Conservation (phyloP, 177 flowering plant species). For the Vitis hybrid region DNA sequence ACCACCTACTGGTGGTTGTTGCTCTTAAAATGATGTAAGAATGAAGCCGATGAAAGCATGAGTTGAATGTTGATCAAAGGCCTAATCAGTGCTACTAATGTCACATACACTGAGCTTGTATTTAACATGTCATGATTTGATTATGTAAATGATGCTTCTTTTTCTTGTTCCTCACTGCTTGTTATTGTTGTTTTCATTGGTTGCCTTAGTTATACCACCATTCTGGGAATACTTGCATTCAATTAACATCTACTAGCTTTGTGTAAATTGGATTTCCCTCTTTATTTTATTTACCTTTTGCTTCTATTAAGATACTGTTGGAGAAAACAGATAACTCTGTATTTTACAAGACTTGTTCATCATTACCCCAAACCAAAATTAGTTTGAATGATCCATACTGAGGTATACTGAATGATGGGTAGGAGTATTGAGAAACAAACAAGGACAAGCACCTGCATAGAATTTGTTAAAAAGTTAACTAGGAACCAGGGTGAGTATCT, state of each 20-base stretch:
- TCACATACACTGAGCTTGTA: neutral
- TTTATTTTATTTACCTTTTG: neutral
- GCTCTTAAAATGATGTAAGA: slow-evolving; percentile 27
- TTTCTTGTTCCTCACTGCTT: neutral
- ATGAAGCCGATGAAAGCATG: neutral
- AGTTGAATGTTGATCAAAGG: neutral
- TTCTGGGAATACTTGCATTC: slow-evolving; percentile 7
- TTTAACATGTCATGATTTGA: slow-evolving; percentile 9
- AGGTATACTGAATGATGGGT: neutral
- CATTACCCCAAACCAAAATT: neutral
- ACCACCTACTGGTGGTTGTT: slow-evolving; percentile 41
- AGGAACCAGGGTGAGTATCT: slow-evolving; percentile 12
- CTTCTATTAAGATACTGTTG: neutral
- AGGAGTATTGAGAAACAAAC: slow-evolving; percentile 1
- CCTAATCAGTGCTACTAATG: slow-evolving; percentile 1
- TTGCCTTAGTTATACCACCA: slow-evolving; percentile 11
- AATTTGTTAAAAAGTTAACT: slow-evolving; percentile 13
- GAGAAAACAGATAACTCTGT: neutral
- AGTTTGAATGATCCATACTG: neutral
- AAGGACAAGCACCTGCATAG: slow-evolving; percentile 8
- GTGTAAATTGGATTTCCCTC: slow-evolving; percentile 23
- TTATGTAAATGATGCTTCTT: slow-evolving; percentile 20
- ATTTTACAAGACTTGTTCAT: neutral
- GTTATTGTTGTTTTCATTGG: slow-evolving; percentile 1
- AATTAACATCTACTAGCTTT: slow-evolving; percentile 12